Percentiles rank a stretch among this genome's conserved stretches.
phyloP scores from a whole-genome alignment of 1,284 basidiomycete species.

The Heterobasidion annosum region DNA sequence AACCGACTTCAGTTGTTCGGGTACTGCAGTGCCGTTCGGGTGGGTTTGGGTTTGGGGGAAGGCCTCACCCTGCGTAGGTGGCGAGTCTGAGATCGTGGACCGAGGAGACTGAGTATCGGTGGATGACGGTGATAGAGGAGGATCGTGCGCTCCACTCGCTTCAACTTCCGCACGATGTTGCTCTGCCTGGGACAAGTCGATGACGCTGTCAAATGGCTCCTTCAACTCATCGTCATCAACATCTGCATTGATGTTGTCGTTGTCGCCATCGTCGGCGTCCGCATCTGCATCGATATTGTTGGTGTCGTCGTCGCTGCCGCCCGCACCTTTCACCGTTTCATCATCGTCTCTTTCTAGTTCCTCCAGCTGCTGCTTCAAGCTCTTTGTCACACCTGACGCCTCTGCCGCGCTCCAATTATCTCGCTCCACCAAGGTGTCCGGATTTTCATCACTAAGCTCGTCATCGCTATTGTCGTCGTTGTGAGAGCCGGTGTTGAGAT shows the following conservation, averaged over 20 bases:
- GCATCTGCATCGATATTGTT: constrained; percentile 3
- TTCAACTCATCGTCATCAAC: constrained; percentile 15
- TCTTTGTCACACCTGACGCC: constrained; percentile 39
- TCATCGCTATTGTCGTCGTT: constrained; percentile 39
- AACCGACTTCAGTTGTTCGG: constrained; percentile 37
- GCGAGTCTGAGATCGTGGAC: constrained; percentile 14
- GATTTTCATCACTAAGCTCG: constrained; percentile 21
- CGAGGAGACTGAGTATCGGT: constrained; percentile 10
- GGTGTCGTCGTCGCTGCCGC: neutral
- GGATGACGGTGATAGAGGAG: neutral
- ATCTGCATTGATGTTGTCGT: constrained; percentile 11
- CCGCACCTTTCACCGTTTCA: constrained; percentile 4
- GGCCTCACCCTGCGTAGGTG: constrained; percentile 29
- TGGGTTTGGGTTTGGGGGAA: constrained; percentile 32
- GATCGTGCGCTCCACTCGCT: constrained; percentile 11
- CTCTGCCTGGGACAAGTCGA: constrained; percentile 17
- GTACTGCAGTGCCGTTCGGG: constrained; percentile 32
- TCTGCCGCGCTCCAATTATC: constrained; percentile 15
- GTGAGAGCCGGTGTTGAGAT: constrained; percentile 44
- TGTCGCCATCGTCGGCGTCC: neutral
- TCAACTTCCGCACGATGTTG: constrained; percentile 16
- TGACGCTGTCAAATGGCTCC: constrained; percentile 21
- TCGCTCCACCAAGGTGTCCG: neutral
- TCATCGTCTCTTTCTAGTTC: constrained; percentile 41
- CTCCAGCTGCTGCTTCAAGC: constrained; percentile 50